Conservation (phyloP, 768 basidiomycete genomes). For the Lentinus brumalis region DNA sequence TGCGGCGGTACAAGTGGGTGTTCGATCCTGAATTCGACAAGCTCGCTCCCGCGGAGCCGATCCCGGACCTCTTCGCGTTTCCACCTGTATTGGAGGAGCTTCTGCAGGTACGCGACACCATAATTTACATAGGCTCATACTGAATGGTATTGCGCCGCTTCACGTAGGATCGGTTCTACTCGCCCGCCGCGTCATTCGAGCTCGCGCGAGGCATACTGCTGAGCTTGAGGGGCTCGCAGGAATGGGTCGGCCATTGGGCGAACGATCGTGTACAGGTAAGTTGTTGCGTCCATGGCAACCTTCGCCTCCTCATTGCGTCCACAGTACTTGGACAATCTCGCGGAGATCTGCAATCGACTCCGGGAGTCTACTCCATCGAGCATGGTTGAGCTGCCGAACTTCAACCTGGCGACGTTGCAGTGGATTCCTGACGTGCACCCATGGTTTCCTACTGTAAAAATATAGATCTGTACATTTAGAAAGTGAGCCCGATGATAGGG, state of each 20-base stretch:
- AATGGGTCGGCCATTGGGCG: constrained; percentile 14
- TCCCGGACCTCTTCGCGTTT: constrained; percentile 61
- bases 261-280: constrained; percentile 17
- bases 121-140: background rate
- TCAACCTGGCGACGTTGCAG: constrained; percentile 17
- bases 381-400: constrained; percentile 16
- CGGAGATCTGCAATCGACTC: constrained; percentile 20
- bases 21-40: constrained; percentile 60
- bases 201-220: constrained; percentile 47
- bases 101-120: constrained; percentile 36
- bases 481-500: too few relatives aligned
- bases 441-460: constrained; percentile 28
- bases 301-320: background rate
- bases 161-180: constrained; percentile 40
- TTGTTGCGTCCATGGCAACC: constrained; percentile 4
- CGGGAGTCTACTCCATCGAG: constrained; percentile 13
- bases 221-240: constrained; percentile 2
- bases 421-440: constrained; percentile 28
- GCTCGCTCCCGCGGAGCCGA: constrained; percentile 47
- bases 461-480: background rate
- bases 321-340: constrained; percentile 41
- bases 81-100: constrained; percentile 41
- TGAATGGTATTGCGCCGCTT: background rate
- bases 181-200: constrained; percentile 43
- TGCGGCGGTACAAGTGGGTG: constrained; percentile 79